A percentile compares a stretch with the other conserved stretches of the same genome.
phyloP scores from a whole-genome alignment of 1,284 basidiomycete species.

The Mycosarcoma mackinlayi region DNA sequence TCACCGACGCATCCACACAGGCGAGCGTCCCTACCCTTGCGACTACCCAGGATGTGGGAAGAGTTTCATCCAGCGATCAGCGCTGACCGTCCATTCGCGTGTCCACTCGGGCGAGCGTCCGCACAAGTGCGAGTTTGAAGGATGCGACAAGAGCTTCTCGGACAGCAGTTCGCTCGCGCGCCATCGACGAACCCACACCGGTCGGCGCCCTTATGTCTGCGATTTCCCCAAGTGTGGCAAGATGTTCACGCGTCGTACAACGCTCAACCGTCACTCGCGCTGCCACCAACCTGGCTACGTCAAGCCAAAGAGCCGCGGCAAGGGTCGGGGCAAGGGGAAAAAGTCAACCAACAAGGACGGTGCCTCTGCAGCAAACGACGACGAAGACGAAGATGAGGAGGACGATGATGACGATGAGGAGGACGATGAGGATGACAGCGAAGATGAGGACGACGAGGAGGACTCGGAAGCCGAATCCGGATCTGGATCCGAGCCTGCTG shows the following conservation, averaged over 20 bases:
- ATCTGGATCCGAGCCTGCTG: slow-evolving; percentile 35
- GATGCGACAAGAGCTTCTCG: slow-evolving; percentile 74
- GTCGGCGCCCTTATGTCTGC: slow-evolving; percentile 69
- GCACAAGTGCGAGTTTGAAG: slow-evolving; percentile 76
- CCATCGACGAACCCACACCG: slow-evolving; percentile 79
- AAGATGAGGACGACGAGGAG: slow-evolving; percentile 17
- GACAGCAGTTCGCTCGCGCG: slow-evolving; percentile 74
- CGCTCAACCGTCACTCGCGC: slow-evolving; percentile 65
- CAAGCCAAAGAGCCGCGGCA: slow-evolving; percentile 55
- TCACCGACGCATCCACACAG: slow-evolving; percentile 87
- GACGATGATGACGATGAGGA: slow-evolving; percentile 53
- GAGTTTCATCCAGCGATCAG: slow-evolving; percentile 70
- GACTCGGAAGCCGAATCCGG: slow-evolving; percentile 35
- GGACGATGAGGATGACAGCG: slow-evolving; percentile 34
- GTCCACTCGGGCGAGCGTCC: slow-evolving; percentile 91
- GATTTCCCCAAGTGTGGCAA: slow-evolving; percentile 63
- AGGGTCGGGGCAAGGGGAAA: slow-evolving; percentile 47
- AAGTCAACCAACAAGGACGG: slow-evolving; percentile 40
- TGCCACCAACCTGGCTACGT: slow-evolving; percentile 61
- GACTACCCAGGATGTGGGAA: slow-evolving; percentile 71
- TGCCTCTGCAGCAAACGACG: slow-evolving; percentile 26
- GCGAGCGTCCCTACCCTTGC: slow-evolving; percentile 80
- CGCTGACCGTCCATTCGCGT: slow-evolving; percentile 83
- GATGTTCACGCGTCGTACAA: slow-evolving; percentile 67
- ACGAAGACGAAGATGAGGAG: slow-evolving; percentile 54